phyloP scores from a whole-genome alignment of 768 basidiomycete genomes.

The Sistotremastrum niveocremeum region DNA sequence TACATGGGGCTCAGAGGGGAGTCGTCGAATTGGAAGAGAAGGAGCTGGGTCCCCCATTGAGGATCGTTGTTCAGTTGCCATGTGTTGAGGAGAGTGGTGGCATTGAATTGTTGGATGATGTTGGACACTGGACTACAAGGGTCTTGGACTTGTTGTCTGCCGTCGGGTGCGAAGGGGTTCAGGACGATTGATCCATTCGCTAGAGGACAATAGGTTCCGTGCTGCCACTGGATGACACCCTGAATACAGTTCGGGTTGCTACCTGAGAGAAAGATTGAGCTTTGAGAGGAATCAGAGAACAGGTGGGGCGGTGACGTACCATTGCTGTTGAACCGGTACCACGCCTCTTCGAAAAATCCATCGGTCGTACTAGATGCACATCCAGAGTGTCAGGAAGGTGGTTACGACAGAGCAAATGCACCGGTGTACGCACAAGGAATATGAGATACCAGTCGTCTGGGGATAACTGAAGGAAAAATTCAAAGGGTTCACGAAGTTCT shows the following conservation, averaged over 20 bases:
- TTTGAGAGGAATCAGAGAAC: not conserved
- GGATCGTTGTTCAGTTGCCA: slow-evolving; percentile 72
- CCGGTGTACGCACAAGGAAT: slow-evolving; percentile 60
- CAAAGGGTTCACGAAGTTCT: slow-evolving; percentile 79
- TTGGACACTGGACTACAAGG: slow-evolving; percentile 83
- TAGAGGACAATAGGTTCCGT: slow-evolving; percentile 59
- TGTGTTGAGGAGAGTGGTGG: slow-evolving; percentile 44
- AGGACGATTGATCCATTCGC: slow-evolving; percentile 72
- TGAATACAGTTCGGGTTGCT: slow-evolving; percentile 80
- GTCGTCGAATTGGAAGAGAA: slow-evolving; percentile 70
- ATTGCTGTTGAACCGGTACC: slow-evolving; percentile 82
- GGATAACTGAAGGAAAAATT: slow-evolving; percentile 80
- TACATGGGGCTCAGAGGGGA: slow-evolving; percentile 59
- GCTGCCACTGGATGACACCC: slow-evolving; percentile 79
- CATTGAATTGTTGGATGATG: slow-evolving; percentile 74
- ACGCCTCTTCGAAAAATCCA: slow-evolving; percentile 77
- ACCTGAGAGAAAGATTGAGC: slow-evolving; percentile 28
- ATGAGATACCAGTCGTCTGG: slow-evolving; percentile 70
- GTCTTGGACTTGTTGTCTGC: slow-evolving; percentile 90
- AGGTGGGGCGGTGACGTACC: slow-evolving; percentile 32
- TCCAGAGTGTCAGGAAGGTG: not conserved
- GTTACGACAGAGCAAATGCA: not conserved
- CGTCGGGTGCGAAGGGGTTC: slow-evolving; percentile 60
- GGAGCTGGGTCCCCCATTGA: slow-evolving; percentile 48
- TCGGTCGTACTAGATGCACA: slow-evolving; percentile 42